These are phyloP conservation scores for Cercospora sp. DNA, from an alignment of 2,329 filamentous ascomycete genomes.

Conservation along the genomic window DNA sequence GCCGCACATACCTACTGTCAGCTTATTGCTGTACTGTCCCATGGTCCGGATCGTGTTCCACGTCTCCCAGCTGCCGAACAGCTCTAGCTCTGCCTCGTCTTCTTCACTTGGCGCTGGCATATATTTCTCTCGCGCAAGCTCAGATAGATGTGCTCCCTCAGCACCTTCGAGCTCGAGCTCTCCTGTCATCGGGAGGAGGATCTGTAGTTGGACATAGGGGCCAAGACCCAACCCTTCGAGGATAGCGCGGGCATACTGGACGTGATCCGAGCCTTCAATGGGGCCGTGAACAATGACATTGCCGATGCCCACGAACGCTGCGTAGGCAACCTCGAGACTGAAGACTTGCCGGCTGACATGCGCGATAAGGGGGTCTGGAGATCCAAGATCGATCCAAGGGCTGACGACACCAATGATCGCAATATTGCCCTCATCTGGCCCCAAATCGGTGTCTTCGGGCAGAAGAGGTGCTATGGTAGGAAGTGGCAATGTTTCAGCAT, in stretches of 20 bases:
- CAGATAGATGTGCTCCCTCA: conserved; percentile 55
- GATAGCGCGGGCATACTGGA: conserved; percentile 81
- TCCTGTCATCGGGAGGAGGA: conserved; percentile 82
- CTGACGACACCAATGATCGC: conserved; percentile 79
- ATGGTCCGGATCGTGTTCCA: conserved; percentile 86
- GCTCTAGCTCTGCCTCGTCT: conserved; percentile 39
- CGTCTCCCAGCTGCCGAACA: conserved; percentile 84
- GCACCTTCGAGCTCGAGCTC: conserved; percentile 61
- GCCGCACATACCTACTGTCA: conserved; percentile 73
- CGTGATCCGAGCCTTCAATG: conserved; percentile 47
- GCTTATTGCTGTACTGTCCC: conserved; percentile 78
- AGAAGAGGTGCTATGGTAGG: conserved; percentile 64
- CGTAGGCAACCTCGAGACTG: conserved; percentile 88
- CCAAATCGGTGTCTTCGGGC: conserved; percentile 74
- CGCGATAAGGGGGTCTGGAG: conserved; percentile 76
- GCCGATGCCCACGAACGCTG: conserved; percentile 87
- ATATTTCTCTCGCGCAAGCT: conserved; percentile 44
- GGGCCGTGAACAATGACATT: conserved; percentile 83
- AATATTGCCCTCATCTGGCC: conserved; percentile 66
- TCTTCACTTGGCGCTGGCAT: conserved; percentile 20
- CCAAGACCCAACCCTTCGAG: conserved; percentile 75
- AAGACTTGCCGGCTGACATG: conserved; percentile 87
- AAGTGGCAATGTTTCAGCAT: conserved; percentile 43
- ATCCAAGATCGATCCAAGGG: conserved; percentile 88
- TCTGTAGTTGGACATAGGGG: conserved; percentile 73